phyloP scores from a whole-genome alignment of 2,329 filamentous ascomycete genomes.

The Fusarium fujikuroi region DNA sequence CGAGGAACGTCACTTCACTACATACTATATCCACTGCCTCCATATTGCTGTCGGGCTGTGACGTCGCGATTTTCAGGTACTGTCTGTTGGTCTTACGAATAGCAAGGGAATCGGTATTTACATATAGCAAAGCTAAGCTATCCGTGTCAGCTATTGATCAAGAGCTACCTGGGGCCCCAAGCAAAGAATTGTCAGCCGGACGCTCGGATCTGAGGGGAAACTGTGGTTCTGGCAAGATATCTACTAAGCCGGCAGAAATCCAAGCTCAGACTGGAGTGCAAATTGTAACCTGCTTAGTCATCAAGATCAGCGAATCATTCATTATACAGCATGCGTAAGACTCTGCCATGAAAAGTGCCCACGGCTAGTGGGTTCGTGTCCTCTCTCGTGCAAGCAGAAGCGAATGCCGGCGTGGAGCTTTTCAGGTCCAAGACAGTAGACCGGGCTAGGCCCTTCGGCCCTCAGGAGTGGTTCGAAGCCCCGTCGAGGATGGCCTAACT shows the following conservation, averaged over 20 bases:
- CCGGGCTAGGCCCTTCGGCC: slow-evolving; percentile 40
- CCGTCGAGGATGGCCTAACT: slow-evolving; percentile 29
- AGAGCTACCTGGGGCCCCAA: background rate
- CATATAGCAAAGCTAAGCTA: background rate
- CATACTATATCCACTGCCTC: background rate
- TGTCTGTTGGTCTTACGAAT: background rate
- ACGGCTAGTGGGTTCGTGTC: background rate
- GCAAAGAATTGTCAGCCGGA: background rate
- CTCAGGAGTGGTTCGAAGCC: slow-evolving; percentile 32
- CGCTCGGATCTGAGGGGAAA: background rate
- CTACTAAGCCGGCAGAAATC: background rate
- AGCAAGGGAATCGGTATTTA: background rate
- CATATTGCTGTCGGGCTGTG: background rate
- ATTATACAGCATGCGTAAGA: background rate
- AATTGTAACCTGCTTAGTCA: background rate
- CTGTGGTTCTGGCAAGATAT: background rate
- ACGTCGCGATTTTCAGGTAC: slow-evolving; percentile 6
- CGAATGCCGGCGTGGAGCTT: background rate
- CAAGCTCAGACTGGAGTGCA: background rate
- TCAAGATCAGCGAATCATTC: background rate
- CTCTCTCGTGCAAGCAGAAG: background rate
- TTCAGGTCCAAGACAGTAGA: slow-evolving; percentile 27
- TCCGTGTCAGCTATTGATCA: background rate
- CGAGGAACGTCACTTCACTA: slow-evolving; percentile 4
- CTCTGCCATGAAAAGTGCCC: background rate